Percentiles rank a stretch among this genome's conserved stretches.
These are phyloP conservation scores for Auxenochlorella pyrenoidosa DNA, from an alignment of 139 green algal genomes.

Conservation along the genomic window DNA sequence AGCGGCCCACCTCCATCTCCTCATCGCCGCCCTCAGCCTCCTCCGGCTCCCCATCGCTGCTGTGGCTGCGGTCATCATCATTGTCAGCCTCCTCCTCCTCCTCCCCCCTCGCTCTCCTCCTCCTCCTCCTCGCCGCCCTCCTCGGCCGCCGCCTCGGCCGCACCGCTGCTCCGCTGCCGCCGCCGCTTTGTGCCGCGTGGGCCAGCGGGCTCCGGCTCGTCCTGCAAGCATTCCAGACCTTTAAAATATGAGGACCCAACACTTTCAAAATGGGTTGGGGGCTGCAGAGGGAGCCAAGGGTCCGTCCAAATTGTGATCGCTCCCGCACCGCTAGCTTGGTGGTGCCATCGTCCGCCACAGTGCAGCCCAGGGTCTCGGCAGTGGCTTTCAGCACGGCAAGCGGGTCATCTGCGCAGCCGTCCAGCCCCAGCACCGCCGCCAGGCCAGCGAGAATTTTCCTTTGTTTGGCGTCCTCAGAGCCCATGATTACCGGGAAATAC, in stretches of 20 bases:
- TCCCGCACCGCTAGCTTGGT: neutral
- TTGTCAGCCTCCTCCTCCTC: neutral
- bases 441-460: slow-evolving; percentile 5
- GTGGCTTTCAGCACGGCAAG: slow-evolving; percentile 8
- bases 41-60: slow-evolving; percentile 9
- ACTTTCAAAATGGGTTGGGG: too few relatives aligned
- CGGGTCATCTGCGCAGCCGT: neutral
- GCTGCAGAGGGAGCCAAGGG: too few relatives aligned
- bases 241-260: too few relatives aligned
- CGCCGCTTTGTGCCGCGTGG: neutral
- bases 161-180: neutral
- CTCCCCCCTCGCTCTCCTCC: neutral
- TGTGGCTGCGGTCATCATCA: neutral
- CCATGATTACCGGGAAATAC: too few relatives aligned
- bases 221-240: neutral
- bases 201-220: neutral
- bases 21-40: slow-evolving; percentile 6
- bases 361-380: slow-evolving; percentile 23
- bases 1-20: neutral
- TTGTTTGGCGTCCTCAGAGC: neutral
- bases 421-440: slow-evolving; percentile 10
- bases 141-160: neutral
- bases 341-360: slow-evolving; percentile 9
- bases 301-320: neutral
- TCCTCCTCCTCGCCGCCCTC: neutral